These are phyloP conservation scores for Arabidopsis thaliana DNA, from an alignment of 345 rosid species.

Conservation along the genomic window DNA sequence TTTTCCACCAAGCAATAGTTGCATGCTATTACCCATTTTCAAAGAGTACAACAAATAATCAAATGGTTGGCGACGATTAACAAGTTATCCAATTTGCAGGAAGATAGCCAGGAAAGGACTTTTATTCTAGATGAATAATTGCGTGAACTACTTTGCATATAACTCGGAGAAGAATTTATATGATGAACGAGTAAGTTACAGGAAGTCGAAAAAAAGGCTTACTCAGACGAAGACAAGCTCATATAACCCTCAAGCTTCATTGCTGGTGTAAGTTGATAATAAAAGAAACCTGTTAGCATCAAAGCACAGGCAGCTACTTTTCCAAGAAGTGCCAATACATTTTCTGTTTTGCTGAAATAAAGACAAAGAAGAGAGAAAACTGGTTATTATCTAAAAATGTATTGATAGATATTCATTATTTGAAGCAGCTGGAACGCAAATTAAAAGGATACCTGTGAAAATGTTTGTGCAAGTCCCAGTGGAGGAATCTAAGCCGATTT, in stretches of 20 bases:
- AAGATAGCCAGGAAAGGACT: constrained; percentile 17
- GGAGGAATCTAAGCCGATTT: constrained; percentile 69
- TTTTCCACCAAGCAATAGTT: constrained; percentile 16
- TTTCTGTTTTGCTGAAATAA: constrained; percentile 77
- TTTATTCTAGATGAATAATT: constrained; percentile 16
- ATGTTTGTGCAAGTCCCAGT: constrained; percentile 66
- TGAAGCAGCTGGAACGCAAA: constrained; percentile 18
- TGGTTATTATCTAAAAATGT: background rate
- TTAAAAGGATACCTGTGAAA: constrained; percentile 63
- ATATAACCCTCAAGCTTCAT: constrained; percentile 57
- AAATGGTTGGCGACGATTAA: constrained; percentile 8
- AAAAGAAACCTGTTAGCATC: constrained; percentile 87
- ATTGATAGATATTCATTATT: background rate
- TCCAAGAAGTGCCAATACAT: constrained; percentile 75
- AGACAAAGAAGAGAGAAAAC: constrained; percentile 31
- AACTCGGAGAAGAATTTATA: background rate
- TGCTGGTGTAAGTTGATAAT: constrained; percentile 72
- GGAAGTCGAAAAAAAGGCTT: constrained; percentile 47
- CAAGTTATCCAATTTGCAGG: constrained; percentile 13
- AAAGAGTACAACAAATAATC: background rate
- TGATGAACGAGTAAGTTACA: constrained; percentile 11
- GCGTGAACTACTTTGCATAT: constrained; percentile 22
- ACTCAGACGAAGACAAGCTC: constrained; percentile 63
- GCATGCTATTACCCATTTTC: constrained; percentile 13
- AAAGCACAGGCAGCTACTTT: constrained; percentile 83